These are phyloP conservation scores for Begonia masoniana DNA, from an alignment of 306 rosid genomes.

Conservation along the genomic window DNA sequence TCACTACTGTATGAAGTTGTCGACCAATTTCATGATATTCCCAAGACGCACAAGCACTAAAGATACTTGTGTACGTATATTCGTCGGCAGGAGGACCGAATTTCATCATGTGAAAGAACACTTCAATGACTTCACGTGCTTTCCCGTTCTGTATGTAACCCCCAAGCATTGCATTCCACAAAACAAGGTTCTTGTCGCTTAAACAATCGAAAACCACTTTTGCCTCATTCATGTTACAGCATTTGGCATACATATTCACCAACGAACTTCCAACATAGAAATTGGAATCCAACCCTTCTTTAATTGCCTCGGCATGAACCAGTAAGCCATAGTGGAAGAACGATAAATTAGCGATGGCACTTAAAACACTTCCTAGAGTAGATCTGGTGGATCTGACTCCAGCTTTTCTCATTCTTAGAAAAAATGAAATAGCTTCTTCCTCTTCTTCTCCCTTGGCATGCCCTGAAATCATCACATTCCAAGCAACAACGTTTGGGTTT, in stretches of 20 bases:
- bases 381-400: slow-evolving; percentile 58
- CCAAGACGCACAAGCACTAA: slow-evolving; percentile 58
- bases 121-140: slow-evolving; percentile 31
- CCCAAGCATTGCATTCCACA: slow-evolving; percentile 82
- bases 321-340: slow-evolving; percentile 37
- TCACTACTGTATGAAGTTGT: slow-evolving; percentile 48
- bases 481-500: slow-evolving; percentile 53
- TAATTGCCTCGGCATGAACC: slow-evolving; percentile 59
- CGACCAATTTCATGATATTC: slow-evolving; percentile 34
- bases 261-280: slow-evolving; percentile 80
- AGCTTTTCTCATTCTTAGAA: slow-evolving; percentile 35
- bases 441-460: slow-evolving; percentile 47
- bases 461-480: slow-evolving; percentile 86
- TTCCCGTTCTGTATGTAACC: slow-evolving; percentile 46
- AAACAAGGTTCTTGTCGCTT: slow-evolving; percentile 39
- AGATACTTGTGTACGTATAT: slow-evolving; percentile 66
- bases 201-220: slow-evolving; percentile 34
- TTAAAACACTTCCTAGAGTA: slow-evolving; percentile 73
- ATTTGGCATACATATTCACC: slow-evolving; percentile 79
- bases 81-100: slow-evolving; percentile 44
- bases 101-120: slow-evolving; percentile 39
- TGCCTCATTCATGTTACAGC: slow-evolving; percentile 35
- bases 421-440: slow-evolving; percentile 36
- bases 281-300: slow-evolving; percentile 52
- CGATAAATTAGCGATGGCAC: slow-evolving; percentile 42